phyloP scores from a whole-genome alignment of 1,284 basidiomycete species.

The Polyporus tsugae region DNA sequence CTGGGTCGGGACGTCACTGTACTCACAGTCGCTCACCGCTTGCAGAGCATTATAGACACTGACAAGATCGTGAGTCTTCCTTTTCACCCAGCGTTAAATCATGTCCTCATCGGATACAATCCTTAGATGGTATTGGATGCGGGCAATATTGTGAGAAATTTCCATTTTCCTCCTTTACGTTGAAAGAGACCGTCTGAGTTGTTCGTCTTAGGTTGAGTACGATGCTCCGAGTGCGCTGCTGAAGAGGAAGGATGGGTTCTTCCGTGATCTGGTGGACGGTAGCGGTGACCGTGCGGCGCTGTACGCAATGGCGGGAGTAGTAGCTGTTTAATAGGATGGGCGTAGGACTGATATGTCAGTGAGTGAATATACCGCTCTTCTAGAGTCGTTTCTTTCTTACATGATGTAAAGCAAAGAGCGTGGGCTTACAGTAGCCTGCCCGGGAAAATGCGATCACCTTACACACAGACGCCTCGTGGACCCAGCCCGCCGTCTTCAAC shows the following conservation, averaged over 20 bases:
- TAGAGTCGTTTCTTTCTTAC: background rate
- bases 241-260: conserved; percentile 54
- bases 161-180: background rate
- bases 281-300: conserved; percentile 60
- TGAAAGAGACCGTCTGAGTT: background rate
- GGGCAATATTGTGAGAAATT: conserved; percentile 41
- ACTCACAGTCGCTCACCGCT: conserved; percentile 70
- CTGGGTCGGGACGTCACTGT: conserved; percentile 61
- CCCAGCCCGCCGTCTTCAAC: no score
- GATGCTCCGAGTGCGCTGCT: conserved; percentile 70
- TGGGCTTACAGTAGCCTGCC: no score
- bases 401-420: background rate
- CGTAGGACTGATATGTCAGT: background rate
- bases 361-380: background rate
- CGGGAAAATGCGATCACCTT: no score
- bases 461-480: no score
- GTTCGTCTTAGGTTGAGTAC: conserved; percentile 55
- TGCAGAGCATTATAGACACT: conserved; percentile 76
- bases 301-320: conserved; percentile 48
- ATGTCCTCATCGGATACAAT: background rate
- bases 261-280: conserved; percentile 67
- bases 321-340: background rate
- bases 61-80: conserved; percentile 43
- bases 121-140: conserved; percentile 49
- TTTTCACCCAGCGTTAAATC: background rate